These are phyloP conservation scores for Colletotrichum simmondsii DNA, from an alignment of 2,329 filamentous ascomycete genomes.

Conservation along the genomic window DNA sequence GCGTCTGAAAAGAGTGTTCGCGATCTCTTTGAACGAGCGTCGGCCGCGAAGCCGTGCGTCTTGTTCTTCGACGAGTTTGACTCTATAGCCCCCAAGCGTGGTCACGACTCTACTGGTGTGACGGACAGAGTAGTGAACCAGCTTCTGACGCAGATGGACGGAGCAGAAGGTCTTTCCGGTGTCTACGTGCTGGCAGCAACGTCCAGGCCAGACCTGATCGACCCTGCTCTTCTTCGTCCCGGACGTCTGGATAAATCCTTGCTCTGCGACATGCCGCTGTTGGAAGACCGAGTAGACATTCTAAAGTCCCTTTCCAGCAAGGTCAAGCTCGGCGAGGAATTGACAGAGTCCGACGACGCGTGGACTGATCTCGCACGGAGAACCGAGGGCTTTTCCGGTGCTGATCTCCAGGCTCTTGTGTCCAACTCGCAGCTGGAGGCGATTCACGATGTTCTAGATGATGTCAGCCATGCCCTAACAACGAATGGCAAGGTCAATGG, in stretches of 20 bases:
- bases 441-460: slow-evolving; percentile 89
- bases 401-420: slow-evolving; percentile 92
- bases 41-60: slow-evolving; percentile 91
- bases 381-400: slow-evolving; percentile 92
- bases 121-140: slow-evolving; percentile 99
- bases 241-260: slow-evolving; percentile 94
- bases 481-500: slow-evolving; percentile 48
- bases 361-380: slow-evolving; percentile 79
- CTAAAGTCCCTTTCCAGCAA: slow-evolving; percentile 85
- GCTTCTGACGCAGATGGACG: slow-evolving; percentile 98
- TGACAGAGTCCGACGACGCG: slow-evolving; percentile 66
- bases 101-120: slow-evolving; percentile 97
- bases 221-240: slow-evolving; percentile 90
- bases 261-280: slow-evolving; percentile 86
- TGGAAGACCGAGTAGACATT: slow-evolving; percentile 88
- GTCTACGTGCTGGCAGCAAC: slow-evolving; percentile 98
- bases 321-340: slow-evolving; percentile 76
- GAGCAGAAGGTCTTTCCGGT: slow-evolving; percentile 91
- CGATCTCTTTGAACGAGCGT: slow-evolving; percentile 92
- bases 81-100: slow-evolving; percentile 95
- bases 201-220: slow-evolving; percentile 91
- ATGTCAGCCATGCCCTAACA: slow-evolving; percentile 49
- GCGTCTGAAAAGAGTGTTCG: slow-evolving; percentile 96
- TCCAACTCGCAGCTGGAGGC: slow-evolving; percentile 98
- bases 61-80: slow-evolving; percentile 99